These are phyloP conservation scores for Diaporthe eres DNA, from an alignment of 2,329 filamentous ascomycete species.

Conservation along the genomic window DNA sequence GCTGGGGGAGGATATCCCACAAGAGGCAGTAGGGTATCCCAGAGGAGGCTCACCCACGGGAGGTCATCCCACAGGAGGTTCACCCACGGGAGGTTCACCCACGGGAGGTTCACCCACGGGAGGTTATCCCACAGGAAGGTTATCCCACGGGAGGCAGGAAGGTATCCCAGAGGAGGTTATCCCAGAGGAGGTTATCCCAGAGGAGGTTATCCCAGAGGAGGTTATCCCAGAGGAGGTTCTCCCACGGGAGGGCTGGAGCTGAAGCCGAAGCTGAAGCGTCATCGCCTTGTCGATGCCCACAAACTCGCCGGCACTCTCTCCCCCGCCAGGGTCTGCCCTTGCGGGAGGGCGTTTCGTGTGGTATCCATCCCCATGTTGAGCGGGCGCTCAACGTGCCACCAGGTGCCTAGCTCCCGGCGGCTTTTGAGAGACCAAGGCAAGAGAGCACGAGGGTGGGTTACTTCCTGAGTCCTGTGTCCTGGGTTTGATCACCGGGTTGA, in stretches of 20 bases:
- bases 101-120: too few species aligned
- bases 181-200: too few species aligned
- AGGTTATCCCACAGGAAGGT: too few species aligned
- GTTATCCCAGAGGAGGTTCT: too few species aligned
- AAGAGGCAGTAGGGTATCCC: too few species aligned
- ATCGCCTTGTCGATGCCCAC: background rate
- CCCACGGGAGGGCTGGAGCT: background rate
- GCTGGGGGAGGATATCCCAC: background rate
- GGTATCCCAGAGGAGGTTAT: too few species aligned
- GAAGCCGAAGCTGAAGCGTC: constrained; percentile 16
- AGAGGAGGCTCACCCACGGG: too few species aligned
- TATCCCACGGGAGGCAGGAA: too few species aligned
- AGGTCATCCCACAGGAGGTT: too few species aligned
- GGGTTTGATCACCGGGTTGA: constrained; percentile 24
- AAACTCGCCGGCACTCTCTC: background rate
- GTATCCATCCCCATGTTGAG: background rate
- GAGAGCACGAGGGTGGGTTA: background rate
- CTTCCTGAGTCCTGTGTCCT: constrained; percentile 13
- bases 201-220: too few species aligned
- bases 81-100: too few species aligned
- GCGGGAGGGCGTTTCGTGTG: constrained; percentile 17
- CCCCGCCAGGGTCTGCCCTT: constrained; percentile 26
- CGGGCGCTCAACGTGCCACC: background rate
- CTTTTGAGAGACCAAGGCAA: background rate
- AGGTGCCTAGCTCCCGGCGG: constrained; percentile 4